Conservation (phyloP, 495 filamentous ascomycete species). For the Neurospora sp. region DNA sequence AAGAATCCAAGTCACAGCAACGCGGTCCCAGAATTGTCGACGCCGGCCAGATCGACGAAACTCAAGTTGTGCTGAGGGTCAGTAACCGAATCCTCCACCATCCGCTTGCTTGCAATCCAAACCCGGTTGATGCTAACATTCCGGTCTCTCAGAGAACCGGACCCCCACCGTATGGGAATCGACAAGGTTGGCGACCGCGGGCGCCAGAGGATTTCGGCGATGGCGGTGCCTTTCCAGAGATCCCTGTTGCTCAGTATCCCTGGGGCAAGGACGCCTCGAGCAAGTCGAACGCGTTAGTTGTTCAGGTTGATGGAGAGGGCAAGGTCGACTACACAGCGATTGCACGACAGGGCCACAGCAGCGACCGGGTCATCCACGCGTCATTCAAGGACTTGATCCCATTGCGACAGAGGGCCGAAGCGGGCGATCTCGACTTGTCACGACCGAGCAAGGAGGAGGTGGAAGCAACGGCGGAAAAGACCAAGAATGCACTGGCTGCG, state of each 20-base stretch:
- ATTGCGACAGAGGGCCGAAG: conserved; percentile 83
- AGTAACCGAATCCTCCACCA: conserved; percentile 10
- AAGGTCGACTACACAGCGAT: conserved; percentile 97
- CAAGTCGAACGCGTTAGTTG: conserved; percentile 76
- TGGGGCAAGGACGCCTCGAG: conserved; percentile 63
- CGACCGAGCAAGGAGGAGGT: conserved; percentile 81
- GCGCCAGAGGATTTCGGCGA: conserved; percentile 86
- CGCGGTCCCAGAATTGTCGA: conserved; percentile 72
- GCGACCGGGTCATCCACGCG: conserved; percentile 77
- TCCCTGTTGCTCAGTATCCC: conserved; percentile 89
- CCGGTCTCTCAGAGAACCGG: conserved; percentile 52
- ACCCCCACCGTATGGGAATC: conserved; percentile 78
- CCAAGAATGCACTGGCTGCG: conserved; percentile 69
- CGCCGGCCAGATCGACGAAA: conserved; percentile 65
- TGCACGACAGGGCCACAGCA: conserved; percentile 78
- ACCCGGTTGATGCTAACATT: conserved; percentile 8
- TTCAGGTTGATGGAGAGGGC: conserved; percentile 84
- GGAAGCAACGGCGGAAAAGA: conserved; percentile 70
- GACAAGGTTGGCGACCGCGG: conserved; percentile 79
- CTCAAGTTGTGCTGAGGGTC: conserved; percentile 78
- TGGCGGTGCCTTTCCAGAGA: conserved; percentile 92
- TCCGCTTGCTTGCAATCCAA: neutral
- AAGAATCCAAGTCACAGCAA: conserved; percentile 67
- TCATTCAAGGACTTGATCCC: conserved; percentile 97
- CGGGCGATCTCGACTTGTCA: conserved; percentile 85